These are phyloP conservation scores for Xylaria telfairii DNA, from an alignment of 495 filamentous ascomycete genomes.

Conservation along the genomic window DNA sequence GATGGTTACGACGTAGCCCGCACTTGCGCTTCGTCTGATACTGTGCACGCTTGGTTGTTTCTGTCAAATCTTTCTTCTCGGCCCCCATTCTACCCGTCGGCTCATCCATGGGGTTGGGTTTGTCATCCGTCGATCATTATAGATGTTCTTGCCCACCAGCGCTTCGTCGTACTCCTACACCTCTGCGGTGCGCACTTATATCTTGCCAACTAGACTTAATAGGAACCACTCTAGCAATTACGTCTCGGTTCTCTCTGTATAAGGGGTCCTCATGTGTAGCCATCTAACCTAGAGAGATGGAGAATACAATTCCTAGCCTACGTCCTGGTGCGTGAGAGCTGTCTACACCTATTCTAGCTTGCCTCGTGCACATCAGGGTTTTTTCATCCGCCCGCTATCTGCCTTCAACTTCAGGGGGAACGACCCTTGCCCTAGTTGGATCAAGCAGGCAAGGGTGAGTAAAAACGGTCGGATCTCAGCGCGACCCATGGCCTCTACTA, in stretches of 20 bases:
- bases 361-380: neutral
- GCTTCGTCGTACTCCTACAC: neutral
- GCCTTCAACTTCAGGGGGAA: too few species aligned
- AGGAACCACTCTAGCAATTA: neutral
- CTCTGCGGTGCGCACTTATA: neutral
- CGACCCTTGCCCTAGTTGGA: neutral
- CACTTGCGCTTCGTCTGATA: conserved; percentile 2
- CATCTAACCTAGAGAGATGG: neutral
- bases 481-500: neutral
- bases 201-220: neutral
- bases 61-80: neutral
- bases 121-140: conserved; percentile 18
- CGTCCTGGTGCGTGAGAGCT: neutral
- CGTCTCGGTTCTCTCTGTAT: neutral
- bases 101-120: conserved; percentile 23
- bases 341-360: neutral
- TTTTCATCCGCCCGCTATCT: conserved; percentile 7
- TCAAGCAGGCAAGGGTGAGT: neutral
- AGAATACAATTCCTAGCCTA: neutral
- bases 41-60: neutral
- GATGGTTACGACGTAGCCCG: conserved; percentile 12
- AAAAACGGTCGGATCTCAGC: conserved; percentile 21
- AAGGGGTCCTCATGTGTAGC: neutral
- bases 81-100: neutral
- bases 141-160: neutral